A percentile compares a stretch with the other conserved stretches of the same genome.
These are phyloP conservation scores for Rhizopogon salebrosus DNA, from an alignment of 768 basidiomycete species.

Conservation along the genomic window DNA sequence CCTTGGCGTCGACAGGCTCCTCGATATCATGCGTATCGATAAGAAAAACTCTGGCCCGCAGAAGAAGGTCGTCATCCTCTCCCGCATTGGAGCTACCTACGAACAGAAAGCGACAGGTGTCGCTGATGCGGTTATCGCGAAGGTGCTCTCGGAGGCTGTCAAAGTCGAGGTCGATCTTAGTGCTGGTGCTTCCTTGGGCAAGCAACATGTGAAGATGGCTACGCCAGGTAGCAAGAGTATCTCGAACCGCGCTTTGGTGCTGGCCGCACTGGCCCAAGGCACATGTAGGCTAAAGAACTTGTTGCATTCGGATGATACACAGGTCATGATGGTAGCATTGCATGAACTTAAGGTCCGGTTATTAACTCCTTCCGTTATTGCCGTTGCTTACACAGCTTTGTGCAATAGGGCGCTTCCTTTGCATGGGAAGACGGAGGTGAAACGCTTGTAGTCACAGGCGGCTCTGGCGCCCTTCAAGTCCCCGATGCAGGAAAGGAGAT, in stretches of 20 bases:
- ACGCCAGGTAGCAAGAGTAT: slow-evolving; percentile 97
- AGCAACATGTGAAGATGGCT: slow-evolving; percentile 55
- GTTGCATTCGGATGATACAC: slow-evolving; percentile 95
- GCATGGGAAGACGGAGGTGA: slow-evolving; percentile 96
- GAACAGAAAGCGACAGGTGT: slow-evolving; percentile 91
- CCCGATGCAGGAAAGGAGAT: slow-evolving; percentile 81
- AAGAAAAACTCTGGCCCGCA: slow-evolving; percentile 93
- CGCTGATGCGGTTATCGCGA: slow-evolving; percentile 72
- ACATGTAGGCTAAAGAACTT: slow-evolving; percentile 86
- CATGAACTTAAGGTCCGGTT: slow-evolving; percentile 70
- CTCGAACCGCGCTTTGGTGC: slow-evolving; percentile 88
- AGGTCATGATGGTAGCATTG: slow-evolving; percentile 97
- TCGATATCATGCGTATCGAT: slow-evolving; percentile 94
- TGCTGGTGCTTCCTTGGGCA: slow-evolving; percentile 12
- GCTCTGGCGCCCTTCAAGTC: slow-evolving; percentile 70
- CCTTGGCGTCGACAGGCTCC: slow-evolving; percentile 73
- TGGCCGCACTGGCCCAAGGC: slow-evolving; percentile 87
- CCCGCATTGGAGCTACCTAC: slow-evolving; percentile 85
- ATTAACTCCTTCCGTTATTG: not conserved
- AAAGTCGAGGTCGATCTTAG: slow-evolving; percentile 45
- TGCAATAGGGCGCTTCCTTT: slow-evolving; percentile 77
- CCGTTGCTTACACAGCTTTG: not conserved
- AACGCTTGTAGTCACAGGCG: slow-evolving; percentile 88
- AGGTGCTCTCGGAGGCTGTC: slow-evolving; percentile 76
- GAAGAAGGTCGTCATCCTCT: slow-evolving; percentile 93